Percentiles rank a stretch among this genome's conserved stretches.
phyloP scores from a whole-genome alignment of 1,284 basidiomycete genomes.

The Exobasidium rhododendri region DNA sequence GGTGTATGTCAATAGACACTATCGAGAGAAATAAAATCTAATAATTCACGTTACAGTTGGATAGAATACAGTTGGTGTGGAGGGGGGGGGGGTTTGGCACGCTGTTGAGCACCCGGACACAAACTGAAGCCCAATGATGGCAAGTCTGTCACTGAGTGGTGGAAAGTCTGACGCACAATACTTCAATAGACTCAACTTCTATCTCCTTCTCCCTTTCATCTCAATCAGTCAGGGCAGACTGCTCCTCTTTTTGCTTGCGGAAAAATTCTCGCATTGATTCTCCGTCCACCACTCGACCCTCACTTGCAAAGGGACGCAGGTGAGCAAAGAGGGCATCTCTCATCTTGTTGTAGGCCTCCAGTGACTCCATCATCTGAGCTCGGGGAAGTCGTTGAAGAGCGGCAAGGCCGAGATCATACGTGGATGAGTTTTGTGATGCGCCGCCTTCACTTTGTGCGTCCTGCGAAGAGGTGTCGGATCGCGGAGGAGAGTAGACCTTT shows the following conservation, averaged over 20 bases:
- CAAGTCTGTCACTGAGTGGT: no score
- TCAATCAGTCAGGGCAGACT: background rate
- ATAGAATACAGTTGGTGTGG: background rate
- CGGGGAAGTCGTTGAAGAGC: constrained; percentile 54
- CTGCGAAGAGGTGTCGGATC: constrained; percentile 16
- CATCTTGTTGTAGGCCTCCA: constrained; percentile 53
- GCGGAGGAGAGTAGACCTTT: constrained; percentile 53
- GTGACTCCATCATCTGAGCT: constrained; percentile 54
- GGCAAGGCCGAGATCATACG: constrained; percentile 56
- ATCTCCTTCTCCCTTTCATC: background rate
- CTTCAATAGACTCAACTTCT: no score
- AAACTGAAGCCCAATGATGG: no score
- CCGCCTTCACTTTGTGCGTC: constrained; percentile 25
- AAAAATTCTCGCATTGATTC: constrained; percentile 55
- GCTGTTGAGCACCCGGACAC: no score
- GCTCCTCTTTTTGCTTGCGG: constrained; percentile 19
- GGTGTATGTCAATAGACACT: background rate
- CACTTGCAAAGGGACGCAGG: constrained; percentile 54
- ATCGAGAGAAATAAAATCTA: background rate
- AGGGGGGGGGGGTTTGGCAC: no score
- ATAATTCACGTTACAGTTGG: no score
- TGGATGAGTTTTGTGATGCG: constrained; percentile 39
- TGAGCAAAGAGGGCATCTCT: constrained; percentile 55
- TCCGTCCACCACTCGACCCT: constrained; percentile 52
- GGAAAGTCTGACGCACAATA: no score